Evolutionary conservation across 371 early-diverging fungal genomes (phyloP).

Genomic region (Mucor saturninus): DNA sequence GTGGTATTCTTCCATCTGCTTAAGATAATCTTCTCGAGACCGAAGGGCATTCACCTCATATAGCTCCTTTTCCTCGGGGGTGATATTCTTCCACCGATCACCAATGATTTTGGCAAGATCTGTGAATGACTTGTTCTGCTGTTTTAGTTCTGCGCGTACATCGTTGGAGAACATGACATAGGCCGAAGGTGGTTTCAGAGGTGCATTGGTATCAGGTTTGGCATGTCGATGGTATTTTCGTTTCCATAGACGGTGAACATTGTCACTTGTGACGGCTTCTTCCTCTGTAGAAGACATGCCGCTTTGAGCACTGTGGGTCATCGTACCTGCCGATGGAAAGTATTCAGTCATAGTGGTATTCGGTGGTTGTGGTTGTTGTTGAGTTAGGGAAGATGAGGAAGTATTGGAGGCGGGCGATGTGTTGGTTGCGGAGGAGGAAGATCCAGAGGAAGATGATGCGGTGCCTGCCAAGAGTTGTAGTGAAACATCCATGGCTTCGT

Average conservation of each 20-base stretch:
- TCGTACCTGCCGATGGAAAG: slow-evolving; percentile 36
- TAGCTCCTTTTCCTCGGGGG: slow-evolving; percentile 35
- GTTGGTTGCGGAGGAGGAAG: not conserved
- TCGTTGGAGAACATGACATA: slow-evolving; percentile 63
- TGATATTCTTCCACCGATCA: slow-evolving; percentile 51
- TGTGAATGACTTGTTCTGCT: slow-evolving; percentile 52
- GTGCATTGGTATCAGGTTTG: slow-evolving; percentile 57
- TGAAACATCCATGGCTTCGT: slow-evolving; percentile 14
- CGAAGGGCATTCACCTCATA: slow-evolving; percentile 37
- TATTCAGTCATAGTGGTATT: slow-evolving; percentile 10
- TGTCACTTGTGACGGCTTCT: slow-evolving; percentile 43
- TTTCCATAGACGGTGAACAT: slow-evolving; percentile 40
- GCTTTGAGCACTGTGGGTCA: slow-evolving; percentile 21
- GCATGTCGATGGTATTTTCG: slow-evolving; percentile 59
- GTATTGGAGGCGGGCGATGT: slow-evolving; percentile 2
- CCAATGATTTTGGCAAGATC: slow-evolving; percentile 59
- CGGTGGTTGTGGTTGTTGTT: not conserved
- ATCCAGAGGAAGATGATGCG: too few relatives aligned
- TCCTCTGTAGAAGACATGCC: slow-evolving; percentile 52
- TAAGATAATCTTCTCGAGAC: slow-evolving; percentile 46
- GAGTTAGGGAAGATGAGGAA: slow-evolving; percentile 1
- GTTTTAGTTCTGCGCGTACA: slow-evolving; percentile 49
- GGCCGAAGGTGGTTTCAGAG: slow-evolving; percentile 59
- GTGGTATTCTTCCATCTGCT: slow-evolving; percentile 43
- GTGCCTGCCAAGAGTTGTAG: slow-evolving; percentile 1